These are phyloP conservation scores for Puccinia coronata DNA, from an alignment of 1,284 basidiomycete species.

Conservation along the genomic window DNA sequence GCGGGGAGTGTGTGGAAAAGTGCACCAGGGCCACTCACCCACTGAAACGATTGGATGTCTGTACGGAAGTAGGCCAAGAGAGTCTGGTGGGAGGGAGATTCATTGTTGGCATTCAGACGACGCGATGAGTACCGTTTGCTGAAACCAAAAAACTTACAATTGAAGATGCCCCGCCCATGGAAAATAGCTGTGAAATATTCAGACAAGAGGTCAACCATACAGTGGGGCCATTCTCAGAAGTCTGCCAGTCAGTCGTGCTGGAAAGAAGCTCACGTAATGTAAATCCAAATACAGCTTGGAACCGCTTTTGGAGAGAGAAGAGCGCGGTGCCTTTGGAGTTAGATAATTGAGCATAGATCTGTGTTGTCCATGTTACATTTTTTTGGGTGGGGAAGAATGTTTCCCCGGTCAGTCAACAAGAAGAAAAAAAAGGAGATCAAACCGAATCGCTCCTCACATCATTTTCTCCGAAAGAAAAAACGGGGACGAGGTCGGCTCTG, in stretches of 20 bases:
- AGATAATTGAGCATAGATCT: conserved; percentile 57
- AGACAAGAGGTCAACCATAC: background rate
- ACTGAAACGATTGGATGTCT: conserved; percentile 91
- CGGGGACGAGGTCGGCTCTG: conserved; percentile 80
- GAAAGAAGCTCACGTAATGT: conserved; percentile 86
- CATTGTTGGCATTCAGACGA: background rate
- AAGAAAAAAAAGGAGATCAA: background rate
- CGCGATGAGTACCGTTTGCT: background rate
- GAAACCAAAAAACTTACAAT: conserved; percentile 28
- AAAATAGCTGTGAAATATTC: conserved; percentile 35
- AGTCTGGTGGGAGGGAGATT: conserved; percentile 51
- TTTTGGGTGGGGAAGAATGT: background rate
- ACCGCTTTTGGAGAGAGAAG: conserved; percentile 80
- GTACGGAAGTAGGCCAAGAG: conserved; percentile 79
- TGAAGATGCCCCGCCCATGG: conserved; percentile 49
- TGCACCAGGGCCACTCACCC: conserved; percentile 58
- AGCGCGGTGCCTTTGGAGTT: conserved; percentile 90
- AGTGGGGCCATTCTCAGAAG: background rate
- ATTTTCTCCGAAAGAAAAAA: conserved; percentile 97
- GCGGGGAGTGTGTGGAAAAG: too few species aligned
- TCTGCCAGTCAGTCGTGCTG: conserved; percentile 62
- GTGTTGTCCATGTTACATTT: background rate
- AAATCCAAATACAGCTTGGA: conserved; percentile 89
- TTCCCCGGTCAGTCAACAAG: background rate
- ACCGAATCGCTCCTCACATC: conserved; percentile 68